Percentiles rank a stretch among this genome's conserved stretches.
Conservation (phyloP, 345 rosid genomes). For the Rhodamnia rubescens region DNA sequence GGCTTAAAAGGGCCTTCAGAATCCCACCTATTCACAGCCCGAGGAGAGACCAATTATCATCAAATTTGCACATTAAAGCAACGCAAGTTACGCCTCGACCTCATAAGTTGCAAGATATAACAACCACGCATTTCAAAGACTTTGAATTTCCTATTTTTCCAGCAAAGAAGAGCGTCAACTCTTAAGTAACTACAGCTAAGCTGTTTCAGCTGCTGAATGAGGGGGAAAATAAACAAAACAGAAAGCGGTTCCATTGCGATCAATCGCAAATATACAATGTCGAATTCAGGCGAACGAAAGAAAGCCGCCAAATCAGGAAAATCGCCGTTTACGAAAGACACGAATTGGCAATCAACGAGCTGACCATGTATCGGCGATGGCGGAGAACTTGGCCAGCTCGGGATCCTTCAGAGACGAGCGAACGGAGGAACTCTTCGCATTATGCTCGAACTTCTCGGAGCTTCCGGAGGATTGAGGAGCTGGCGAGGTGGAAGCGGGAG, state of each 20-base stretch:
- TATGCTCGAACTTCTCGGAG: conserved; percentile 1
- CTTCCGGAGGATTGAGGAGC: background rate
- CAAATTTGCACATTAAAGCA: background rate
- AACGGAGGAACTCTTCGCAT: background rate
- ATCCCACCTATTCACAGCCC: conserved; percentile 64
- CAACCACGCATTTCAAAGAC: background rate
- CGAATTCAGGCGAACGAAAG: background rate
- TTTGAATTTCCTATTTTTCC: background rate
- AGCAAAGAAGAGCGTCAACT: background rate
- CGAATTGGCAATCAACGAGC: background rate
- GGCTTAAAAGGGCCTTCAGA: conserved; percentile 85
- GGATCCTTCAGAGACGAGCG: conserved; percentile 54
- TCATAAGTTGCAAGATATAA: background rate
- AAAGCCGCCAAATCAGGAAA: background rate
- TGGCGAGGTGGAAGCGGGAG: background rate
- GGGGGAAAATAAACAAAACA: background rate
- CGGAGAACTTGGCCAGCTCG: conserved; percentile 83
- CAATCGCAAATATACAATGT: background rate
- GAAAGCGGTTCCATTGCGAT: background rate
- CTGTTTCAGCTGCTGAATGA: background rate
- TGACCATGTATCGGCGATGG: conserved; percentile 84
- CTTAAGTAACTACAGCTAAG: background rate
- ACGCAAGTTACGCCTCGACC: background rate
- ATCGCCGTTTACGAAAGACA: background rate
- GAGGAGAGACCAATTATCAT: background rate